A percentile compares a stretch with the other conserved stretches of the same genome.
These are phyloP conservation scores for Coprinopsis strossmayeri DNA, from an alignment of 768 basidiomycete genomes.

Conservation along the genomic window DNA sequence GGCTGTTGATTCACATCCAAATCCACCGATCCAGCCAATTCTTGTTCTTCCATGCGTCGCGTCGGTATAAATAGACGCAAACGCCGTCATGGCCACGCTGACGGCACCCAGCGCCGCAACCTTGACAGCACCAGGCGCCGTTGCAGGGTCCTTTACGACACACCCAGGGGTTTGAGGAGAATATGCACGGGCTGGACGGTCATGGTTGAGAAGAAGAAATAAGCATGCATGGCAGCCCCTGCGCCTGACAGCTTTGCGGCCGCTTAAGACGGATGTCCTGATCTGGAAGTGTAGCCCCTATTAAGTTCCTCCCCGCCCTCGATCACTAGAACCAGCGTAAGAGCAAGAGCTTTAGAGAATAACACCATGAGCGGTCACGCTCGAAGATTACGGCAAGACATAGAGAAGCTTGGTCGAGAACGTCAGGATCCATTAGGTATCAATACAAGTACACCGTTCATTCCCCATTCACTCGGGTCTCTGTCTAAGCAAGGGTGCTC, in stretches of 20 bases:
- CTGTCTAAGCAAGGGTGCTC: conserved; percentile 19
- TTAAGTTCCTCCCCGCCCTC: no score
- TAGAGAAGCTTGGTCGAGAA: no score
- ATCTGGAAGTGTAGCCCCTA: background rate
- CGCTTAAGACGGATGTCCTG: background rate
- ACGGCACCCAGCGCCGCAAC: background rate
- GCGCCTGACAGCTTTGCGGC: background rate
- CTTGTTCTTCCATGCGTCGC: background rate
- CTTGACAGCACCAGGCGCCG: background rate
- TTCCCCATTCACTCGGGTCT: conserved; percentile 1
- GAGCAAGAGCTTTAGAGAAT: no score
- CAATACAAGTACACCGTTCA: no score
- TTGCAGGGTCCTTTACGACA: background rate
- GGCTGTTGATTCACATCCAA: background rate
- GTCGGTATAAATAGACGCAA: background rate
- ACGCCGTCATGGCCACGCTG: background rate
- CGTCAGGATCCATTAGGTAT: no score
- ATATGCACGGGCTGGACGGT: background rate
- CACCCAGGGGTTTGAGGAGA: background rate
- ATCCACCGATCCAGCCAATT: background rate
- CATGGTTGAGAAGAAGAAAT: background rate
- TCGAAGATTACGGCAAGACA: no score
- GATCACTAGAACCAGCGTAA: no score
- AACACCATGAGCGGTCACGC: no score
- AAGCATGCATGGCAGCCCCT: background rate